A percentile compares a stretch with the other conserved stretches of the same genome.
Conservation (phyloP, 2,329 filamentous ascomycete genomes). For the Pseudovirgaria hyperparasitica region DNA sequence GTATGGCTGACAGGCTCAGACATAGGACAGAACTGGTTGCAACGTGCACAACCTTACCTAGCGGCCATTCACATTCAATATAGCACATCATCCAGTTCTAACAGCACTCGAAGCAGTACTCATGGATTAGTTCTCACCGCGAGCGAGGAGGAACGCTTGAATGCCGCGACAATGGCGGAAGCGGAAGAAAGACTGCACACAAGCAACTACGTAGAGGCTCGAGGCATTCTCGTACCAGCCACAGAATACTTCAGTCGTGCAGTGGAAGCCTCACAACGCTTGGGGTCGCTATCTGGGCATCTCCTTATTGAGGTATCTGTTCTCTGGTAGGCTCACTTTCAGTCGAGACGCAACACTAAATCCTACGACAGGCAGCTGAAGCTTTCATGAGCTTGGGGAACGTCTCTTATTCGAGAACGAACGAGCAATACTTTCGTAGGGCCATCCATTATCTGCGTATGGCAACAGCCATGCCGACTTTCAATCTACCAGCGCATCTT, state of each 20-base stretch:
- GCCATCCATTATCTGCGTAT: slow-evolving; percentile 34
- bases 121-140: slow-evolving; percentile 11
- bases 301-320: slow-evolving; percentile 32
- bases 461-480: slow-evolving; percentile 29
- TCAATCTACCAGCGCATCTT: slow-evolving; percentile 31
- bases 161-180: slow-evolving; percentile 14
- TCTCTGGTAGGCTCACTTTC: slow-evolving; percentile 1
- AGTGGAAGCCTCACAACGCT: slow-evolving; percentile 28
- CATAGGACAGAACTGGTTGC: slow-evolving; percentile 38
- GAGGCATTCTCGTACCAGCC: slow-evolving; percentile 37
- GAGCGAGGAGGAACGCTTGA: slow-evolving; percentile 11
- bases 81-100: slow-evolving; percentile 22
- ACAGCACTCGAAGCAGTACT: slow-evolving; percentile 21
- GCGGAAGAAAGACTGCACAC: slow-evolving; percentile 25
- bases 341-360: slow-evolving; percentile 5
- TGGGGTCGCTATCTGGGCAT: slow-evolving; percentile 26
- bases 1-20: slow-evolving; percentile 17
- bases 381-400: slow-evolving; percentile 41
- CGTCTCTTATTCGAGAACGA: slow-evolving; percentile 31
- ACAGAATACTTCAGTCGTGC: slow-evolving; percentile 38
- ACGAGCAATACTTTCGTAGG: slow-evolving; percentile 32
- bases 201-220: slow-evolving; percentile 39
- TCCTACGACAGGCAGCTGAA: slow-evolving; percentile 32
- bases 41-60: slow-evolving; percentile 36
- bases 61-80: slow-evolving; percentile 36